Evolutionary conservation across 441 rosid species (phyloP).

Genomic region (Jatropha multifida): DNA sequence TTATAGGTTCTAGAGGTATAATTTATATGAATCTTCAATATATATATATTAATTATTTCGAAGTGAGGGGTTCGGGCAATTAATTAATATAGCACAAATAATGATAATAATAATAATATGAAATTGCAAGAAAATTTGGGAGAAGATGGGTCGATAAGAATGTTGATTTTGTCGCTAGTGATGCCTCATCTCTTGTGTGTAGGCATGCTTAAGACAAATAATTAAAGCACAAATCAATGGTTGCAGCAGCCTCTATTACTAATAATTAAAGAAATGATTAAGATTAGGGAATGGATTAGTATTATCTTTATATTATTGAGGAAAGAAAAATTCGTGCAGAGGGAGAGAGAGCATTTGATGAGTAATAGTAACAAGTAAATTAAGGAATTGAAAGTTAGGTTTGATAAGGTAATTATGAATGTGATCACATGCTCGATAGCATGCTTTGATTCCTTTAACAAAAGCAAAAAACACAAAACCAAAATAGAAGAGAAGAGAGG

Average conservation of each 20-base stretch:
- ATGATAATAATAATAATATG: too few species aligned
- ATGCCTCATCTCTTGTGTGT: background rate
- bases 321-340: background rate
- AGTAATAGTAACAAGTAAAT: background rate
- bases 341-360: background rate
- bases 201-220: slow-evolving; percentile 38
- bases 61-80: too few species aligned
- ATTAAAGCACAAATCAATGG: slow-evolving; percentile 21
- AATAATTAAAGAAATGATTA: background rate
- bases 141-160: too few species aligned
- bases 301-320: slow-evolving; percentile 7
- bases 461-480: slow-evolving; percentile 26
- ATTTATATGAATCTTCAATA: too few species aligned
- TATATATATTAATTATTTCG: too few species aligned
- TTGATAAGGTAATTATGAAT: slow-evolving; percentile 30
- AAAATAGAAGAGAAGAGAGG: slow-evolving; percentile 19
- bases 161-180: too few species aligned
- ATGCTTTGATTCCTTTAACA: slow-evolving; percentile 58
- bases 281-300: background rate
- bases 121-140: too few species aligned
- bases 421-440: slow-evolving; percentile 56
- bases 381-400: slow-evolving; percentile 24
- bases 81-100: too few species aligned
- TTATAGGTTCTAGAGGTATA: too few species aligned
- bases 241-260: background rate